Conservation (phyloP, 768 basidiomycete genomes). For the Naganishia vishniacii region DNA sequence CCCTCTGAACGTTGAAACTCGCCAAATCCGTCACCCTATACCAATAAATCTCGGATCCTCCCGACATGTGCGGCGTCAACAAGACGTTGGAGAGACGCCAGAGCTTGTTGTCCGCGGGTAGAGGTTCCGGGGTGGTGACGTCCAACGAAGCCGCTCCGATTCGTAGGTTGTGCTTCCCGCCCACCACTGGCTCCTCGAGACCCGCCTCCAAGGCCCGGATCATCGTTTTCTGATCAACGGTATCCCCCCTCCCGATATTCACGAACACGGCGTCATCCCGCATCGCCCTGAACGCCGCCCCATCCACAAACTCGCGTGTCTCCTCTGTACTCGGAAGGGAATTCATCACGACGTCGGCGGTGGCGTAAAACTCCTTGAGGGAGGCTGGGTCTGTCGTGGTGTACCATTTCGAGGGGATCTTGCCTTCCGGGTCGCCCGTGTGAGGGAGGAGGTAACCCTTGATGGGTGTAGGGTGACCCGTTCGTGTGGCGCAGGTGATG, state of each 20-base stretch:
- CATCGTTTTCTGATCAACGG: constrained; percentile 28
- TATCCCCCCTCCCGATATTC: constrained; percentile 49
- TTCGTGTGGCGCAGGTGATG: constrained; percentile 27
- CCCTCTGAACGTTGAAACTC: constrained; percentile 40
- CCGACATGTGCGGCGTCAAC: constrained; percentile 49
- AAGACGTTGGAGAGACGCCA: constrained; percentile 45
- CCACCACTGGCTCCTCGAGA: not conserved
- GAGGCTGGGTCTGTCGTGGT: constrained; percentile 19
- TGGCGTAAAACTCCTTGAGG: constrained; percentile 27
- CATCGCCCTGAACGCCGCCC: constrained; percentile 32
- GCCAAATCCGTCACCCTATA: constrained; percentile 44
- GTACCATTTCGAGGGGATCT: constrained; percentile 30
- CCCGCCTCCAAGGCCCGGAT: constrained; percentile 28
- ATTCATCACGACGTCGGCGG: constrained; percentile 31
- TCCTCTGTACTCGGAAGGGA: constrained; percentile 25
- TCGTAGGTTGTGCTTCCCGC: constrained; percentile 16
- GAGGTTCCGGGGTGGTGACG: constrained; percentile 50
- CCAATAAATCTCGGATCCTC: constrained; percentile 41
- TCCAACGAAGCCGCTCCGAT: constrained; percentile 38
- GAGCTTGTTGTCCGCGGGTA: constrained; percentile 43
- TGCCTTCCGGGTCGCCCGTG: constrained; percentile 31
- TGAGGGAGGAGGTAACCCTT: constrained; percentile 27
- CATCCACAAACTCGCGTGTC: constrained; percentile 24
- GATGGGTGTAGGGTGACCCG: constrained; percentile 25
- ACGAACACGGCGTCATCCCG: constrained; percentile 45